Percentiles rank a stretch among this genome's conserved stretches.
phyloP scores from a whole-genome alignment of 148 eudicot genomes.

The Camellia sinensis region DNA sequence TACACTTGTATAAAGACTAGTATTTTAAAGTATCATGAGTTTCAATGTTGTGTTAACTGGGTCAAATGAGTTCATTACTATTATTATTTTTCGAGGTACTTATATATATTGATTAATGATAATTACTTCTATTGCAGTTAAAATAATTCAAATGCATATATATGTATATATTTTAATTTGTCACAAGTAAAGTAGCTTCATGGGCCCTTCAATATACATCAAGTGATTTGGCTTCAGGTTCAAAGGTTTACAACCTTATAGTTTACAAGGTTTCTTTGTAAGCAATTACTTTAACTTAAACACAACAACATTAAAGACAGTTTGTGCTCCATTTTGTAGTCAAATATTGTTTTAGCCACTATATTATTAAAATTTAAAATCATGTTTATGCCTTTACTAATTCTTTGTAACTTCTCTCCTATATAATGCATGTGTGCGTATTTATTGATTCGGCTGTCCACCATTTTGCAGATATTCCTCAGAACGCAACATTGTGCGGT shows the following conservation, averaged over 20 bases:
- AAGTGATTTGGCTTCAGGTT: background rate
- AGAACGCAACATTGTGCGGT: slow-evolving; percentile 40
- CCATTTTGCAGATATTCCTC: slow-evolving; percentile 55
- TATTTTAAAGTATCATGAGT: background rate
- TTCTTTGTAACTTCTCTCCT: background rate
- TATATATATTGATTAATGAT: no score
- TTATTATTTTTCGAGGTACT: background rate
- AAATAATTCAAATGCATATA: background rate
- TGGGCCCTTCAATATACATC: background rate
- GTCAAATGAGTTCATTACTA: background rate
- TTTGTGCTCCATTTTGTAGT: background rate
- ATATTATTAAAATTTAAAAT: background rate
- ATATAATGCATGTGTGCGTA: background rate
- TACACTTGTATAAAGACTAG: background rate
- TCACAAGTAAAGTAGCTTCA: background rate
- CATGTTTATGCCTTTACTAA: background rate
- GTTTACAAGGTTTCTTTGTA: background rate
- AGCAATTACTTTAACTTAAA: background rate
- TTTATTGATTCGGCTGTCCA: background rate
- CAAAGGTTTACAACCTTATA: background rate
- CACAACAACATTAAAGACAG: background rate
- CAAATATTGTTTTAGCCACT: background rate
- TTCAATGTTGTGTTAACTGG: background rate
- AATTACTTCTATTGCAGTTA: background rate
- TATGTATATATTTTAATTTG: background rate